A percentile compares a stretch with the other conserved stretches of the same genome.
These are phyloP conservation scores for Ceratocystis ficicola DNA, from an alignment of 2,329 filamentous ascomycete genomes.

Conservation along the genomic window DNA sequence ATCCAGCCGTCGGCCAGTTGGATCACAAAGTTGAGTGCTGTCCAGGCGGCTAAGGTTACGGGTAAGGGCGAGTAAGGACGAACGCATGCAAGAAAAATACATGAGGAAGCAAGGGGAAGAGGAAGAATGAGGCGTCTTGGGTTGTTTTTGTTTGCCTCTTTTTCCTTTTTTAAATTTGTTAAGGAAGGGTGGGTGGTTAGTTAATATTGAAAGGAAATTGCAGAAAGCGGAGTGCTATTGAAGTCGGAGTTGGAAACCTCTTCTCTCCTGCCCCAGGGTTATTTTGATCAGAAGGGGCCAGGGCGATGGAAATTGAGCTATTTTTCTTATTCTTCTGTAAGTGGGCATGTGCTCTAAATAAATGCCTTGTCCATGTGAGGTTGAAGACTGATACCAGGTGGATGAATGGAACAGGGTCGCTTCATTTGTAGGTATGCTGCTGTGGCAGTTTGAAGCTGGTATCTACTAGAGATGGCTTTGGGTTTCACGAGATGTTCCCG, in stretches of 20 bases:
- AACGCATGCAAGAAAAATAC: slow-evolving; percentile 40
- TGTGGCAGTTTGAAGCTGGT: too few relatives aligned
- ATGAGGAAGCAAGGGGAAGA: slow-evolving; percentile 28
- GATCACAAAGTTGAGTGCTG: slow-evolving; percentile 94
- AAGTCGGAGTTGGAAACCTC: background rate
- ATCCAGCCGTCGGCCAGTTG: slow-evolving; percentile 77
- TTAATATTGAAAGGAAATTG: background rate
- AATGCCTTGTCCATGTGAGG: too few relatives aligned
- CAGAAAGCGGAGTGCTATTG: background rate
- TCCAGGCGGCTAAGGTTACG: slow-evolving; percentile 82
- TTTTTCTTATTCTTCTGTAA: too few relatives aligned
- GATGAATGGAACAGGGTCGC: too few relatives aligned
- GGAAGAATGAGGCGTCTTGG: background rate
- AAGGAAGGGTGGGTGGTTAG: background rate
- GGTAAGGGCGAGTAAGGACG: slow-evolving; percentile 46
- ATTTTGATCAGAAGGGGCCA: too few relatives aligned
- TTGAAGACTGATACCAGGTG: too few relatives aligned
- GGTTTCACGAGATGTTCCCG: too few relatives aligned
- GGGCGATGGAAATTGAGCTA: too few relatives aligned
- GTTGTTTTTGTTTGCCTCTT: background rate
- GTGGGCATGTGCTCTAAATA: too few relatives aligned
- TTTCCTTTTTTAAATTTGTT: background rate
- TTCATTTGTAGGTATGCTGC: too few relatives aligned
- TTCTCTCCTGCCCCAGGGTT: too few relatives aligned
- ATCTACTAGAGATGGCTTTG: too few relatives aligned